Evolutionary conservation across 2,329 filamentous ascomycete genomes (phyloP), one percentile per base, ranked within the genome.

Genomic region (Huntiella abstrusa): DNA sequence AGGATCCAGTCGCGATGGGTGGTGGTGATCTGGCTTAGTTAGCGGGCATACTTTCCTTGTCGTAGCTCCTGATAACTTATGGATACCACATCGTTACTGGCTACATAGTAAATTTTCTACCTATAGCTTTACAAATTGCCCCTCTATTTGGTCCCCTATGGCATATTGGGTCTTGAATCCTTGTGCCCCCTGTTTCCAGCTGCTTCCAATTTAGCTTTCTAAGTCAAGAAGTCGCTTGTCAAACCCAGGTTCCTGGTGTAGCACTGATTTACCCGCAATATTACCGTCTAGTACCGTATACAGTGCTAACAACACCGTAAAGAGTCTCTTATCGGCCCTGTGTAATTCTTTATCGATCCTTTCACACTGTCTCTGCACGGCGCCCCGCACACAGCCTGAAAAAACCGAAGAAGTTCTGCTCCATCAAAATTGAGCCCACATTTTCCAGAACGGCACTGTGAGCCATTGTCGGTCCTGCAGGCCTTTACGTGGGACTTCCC

Each of bases 331-430:
- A 48, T 48, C 46, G 32, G 4, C 22, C n/a, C 8, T 10, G 19
- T 8, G 13, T 7, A 7, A 7, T 19, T 7, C 11, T 17, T 33
- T 37, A 37, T 19, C 36, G 28, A 8, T 10, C 10, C 6, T 10
- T 28, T 11, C 8, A 12, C 40, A 48, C 41, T 39, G 40, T 49
- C 7, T 19, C 10, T n/a, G 28, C 34, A 49, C 47, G 22, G 47
- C 36, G 17, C 47, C 43, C 47, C 47, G 43, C 47, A 46, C 47
- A 49, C 43, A 49, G 39, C 34, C 47, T 46, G 19, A 33, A 49
- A 49, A 49, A 46, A 47, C 12, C 38, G 19, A 45, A 46, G 34
- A 36, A 46, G 38, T 40, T 43, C 19, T 10, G 35, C 35, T 32
- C 19, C 15, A 41, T 32, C 40, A 33, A 49, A 49, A 49, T 46